These are phyloP conservation scores for Pseudocercospora fijiensis DNA, from an alignment of 2,329 filamentous ascomycete species.

Conservation along the genomic window DNA sequence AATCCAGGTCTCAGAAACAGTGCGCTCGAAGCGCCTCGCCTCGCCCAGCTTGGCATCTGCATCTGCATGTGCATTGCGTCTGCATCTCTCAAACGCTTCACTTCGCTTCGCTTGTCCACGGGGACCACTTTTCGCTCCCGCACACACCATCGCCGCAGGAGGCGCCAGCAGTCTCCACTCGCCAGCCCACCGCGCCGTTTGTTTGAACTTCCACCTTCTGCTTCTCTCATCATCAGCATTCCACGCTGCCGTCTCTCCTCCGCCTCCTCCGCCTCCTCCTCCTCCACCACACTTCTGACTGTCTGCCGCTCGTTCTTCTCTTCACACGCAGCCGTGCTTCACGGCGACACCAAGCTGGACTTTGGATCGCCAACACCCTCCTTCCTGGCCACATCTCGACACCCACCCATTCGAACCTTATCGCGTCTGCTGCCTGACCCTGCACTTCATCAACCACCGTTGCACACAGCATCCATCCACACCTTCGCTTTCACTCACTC, in stretches of 20 bases:
- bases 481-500: neutral
- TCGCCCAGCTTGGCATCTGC: neutral
- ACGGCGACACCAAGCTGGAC: slow-evolving; percentile 1
- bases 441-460: neutral
- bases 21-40: neutral
- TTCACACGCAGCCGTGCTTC: slow-evolving; percentile 12
- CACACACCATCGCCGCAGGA: no score
- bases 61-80: no score
- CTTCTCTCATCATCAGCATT: no score
- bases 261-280: slow-evolving; percentile 7
- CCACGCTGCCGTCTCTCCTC: neutral
- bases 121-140: no score
- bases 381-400: neutral
- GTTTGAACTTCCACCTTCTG: neutral
- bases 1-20: neutral
- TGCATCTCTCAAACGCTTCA: no score
- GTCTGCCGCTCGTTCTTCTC: slow-evolving; percentile 13
- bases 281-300: neutral
- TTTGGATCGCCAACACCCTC: neutral
- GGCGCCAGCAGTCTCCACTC: neutral
- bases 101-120: no score
- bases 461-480: neutral
- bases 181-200: neutral
- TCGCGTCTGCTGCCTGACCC: neutral
- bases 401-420: neutral